Evolutionary conservation across 2,329 filamentous ascomycete species (phyloP), one percentile per base, ranked within the genome.

Genomic region (Aspergillus melleus): DNA sequence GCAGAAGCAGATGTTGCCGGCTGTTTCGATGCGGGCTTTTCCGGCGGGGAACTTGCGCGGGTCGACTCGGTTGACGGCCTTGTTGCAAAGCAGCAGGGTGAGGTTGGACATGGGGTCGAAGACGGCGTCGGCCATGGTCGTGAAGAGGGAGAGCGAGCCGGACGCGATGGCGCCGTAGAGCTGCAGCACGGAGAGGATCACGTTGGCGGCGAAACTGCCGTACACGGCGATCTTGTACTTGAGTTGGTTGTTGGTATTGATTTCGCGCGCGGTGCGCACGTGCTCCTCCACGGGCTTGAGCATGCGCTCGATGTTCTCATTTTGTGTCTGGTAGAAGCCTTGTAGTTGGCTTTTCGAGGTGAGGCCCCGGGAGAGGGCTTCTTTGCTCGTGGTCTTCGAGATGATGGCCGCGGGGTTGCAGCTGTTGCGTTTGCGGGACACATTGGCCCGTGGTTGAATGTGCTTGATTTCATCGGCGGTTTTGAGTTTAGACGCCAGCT

Each of bases 1-100:
- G 77, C 92, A 96, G 77, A 99, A 99, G 61, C 90, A 87, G 65
- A 98, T 97, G 72, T 98, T 99, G 55, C 95, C 95, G 0, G 93
- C 91, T 0, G 93, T 98, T 77, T 98, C 94, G 63, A 99, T 90
- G 30, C 95, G 89, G 5, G 93, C 92, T 75, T 96, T 97, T 64
- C 94, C 94, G 0, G 90, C 92, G 0, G 94, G 94, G 72, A 96
- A 99, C 51, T 90, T 89, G 54, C 88, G 86, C 2, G 90, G 86
- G 69, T 99, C 92, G 44, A 98, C 94, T 55, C 86, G 88, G 68
- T 90, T 90, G 66, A 97, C 92, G 53, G 95, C 94, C 53, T 94
- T 91, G 75, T 93, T 90, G 61, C 90, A 92, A 42, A 96, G 77
- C 59, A 98, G 92, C 14, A 98, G 83, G 0, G 91, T 94, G 55